Percentiles rank a stretch among this genome's conserved stretches.
Conservation (phyloP, 139 green algal species). For the Picochlorum sp. region DNA sequence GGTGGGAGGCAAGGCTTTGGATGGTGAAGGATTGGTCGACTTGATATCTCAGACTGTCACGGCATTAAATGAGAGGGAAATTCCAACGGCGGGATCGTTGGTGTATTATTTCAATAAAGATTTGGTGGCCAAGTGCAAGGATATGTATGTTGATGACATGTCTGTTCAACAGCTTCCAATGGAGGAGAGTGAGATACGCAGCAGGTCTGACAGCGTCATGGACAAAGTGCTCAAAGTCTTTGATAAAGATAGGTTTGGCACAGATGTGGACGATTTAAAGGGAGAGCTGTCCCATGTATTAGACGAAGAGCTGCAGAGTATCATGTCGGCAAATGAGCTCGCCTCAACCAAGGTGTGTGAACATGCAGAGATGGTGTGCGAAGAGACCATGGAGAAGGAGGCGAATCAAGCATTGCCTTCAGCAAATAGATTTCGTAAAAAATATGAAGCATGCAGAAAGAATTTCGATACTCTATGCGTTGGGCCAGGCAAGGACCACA, state of each 20-base stretch:
- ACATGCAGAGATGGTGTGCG: slow-evolving; percentile 27
- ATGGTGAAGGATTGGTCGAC: slow-evolving; percentile 35
- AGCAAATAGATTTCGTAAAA: slow-evolving; percentile 45
- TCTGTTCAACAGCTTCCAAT: slow-evolving; percentile 40
- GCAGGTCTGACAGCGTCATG: slow-evolving; percentile 8
- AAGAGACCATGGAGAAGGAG: slow-evolving; percentile 40
- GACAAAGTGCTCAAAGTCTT: slow-evolving; percentile 26
- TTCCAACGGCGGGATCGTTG: slow-evolving; percentile 59
- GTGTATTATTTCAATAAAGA: slow-evolving; percentile 69
- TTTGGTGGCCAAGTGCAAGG: slow-evolving; percentile 30
- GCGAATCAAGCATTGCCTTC: slow-evolving; percentile 33
- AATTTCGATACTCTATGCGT: slow-evolving; percentile 45
- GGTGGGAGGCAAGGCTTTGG: slow-evolving; percentile 31
- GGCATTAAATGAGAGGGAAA: slow-evolving; percentile 63
- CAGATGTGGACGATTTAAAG: slow-evolving; percentile 20
- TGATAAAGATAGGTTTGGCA: slow-evolving; percentile 44
- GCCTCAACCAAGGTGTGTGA: slow-evolving; percentile 28
- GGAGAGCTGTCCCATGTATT: slow-evolving; percentile 30
- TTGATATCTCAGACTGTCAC: slow-evolving; percentile 43
- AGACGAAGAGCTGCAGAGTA: slow-evolving; percentile 31
- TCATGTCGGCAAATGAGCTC: slow-evolving; percentile 27
- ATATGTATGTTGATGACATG: slow-evolving; percentile 17
- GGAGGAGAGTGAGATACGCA: slow-evolving; percentile 29
- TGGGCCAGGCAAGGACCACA: slow-evolving; percentile 30
- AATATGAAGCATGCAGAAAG: slow-evolving; percentile 32